Percentiles rank a stretch among this genome's conserved stretches.
Conservation (phyloP, 2,329 filamentous ascomycete species). For the Colletotrichum liriopes region DNA sequence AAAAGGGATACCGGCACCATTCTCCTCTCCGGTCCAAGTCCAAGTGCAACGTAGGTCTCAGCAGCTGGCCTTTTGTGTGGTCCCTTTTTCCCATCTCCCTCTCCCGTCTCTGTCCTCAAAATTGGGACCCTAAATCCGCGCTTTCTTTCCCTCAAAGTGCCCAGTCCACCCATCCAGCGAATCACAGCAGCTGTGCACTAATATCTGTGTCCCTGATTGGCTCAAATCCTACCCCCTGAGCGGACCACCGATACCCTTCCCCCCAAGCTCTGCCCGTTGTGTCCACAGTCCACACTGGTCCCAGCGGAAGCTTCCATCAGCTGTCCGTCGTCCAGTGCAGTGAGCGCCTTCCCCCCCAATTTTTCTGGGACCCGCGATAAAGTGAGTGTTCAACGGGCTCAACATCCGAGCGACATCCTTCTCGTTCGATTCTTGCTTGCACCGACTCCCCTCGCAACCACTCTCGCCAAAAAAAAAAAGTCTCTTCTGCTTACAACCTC, state of each 20-base stretch:
- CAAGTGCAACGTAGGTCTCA: background rate
- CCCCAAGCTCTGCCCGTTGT: constrained; percentile 29
- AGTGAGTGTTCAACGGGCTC: constrained; percentile 34
- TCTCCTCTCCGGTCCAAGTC: constrained; percentile 10
- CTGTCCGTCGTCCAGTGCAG: constrained; percentile 21
- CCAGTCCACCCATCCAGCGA: constrained; percentile 12
- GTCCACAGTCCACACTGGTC: constrained; percentile 23
- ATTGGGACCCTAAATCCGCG: constrained; percentile 12
- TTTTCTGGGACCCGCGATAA: constrained; percentile 37
- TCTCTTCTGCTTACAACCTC: background rate
- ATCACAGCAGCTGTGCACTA: constrained; percentile 39
- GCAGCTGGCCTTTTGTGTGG: background rate
- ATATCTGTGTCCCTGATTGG: constrained; percentile 36
- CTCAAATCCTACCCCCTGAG: constrained; percentile 17
- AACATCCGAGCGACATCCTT: constrained; percentile 37
- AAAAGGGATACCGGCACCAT: constrained; percentile 17
- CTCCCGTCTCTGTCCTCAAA: background rate
- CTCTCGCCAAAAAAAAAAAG: constrained; percentile 30
- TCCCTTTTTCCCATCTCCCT: background rate
- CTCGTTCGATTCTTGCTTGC: constrained; percentile 28
- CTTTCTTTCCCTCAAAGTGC: constrained; percentile 3
- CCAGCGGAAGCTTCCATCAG: constrained; percentile 35
- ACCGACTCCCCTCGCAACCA: constrained; percentile 3
- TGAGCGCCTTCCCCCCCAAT: constrained; percentile 29
- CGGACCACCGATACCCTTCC: constrained; percentile 33